Conservation (phyloP, 345 rosid species). For the Rhodomyrtus tomentosa region DNA sequence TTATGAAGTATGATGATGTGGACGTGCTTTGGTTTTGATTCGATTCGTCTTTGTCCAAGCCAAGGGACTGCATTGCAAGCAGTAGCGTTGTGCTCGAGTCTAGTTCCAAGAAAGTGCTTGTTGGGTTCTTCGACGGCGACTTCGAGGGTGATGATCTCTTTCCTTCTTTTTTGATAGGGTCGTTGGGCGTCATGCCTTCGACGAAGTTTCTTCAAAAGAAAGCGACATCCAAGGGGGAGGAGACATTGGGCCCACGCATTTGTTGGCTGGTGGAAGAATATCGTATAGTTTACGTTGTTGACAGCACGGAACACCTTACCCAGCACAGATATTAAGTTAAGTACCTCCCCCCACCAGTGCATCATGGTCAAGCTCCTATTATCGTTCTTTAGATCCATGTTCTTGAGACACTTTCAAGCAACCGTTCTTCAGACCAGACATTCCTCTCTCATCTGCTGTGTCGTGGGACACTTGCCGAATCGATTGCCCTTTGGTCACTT, state of each 20-base stretch:
- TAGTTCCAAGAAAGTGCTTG: neutral
- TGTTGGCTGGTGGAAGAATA: neutral
- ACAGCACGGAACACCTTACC: neutral
- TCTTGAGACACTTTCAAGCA: neutral
- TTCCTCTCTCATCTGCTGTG: neutral
- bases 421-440: neutral
- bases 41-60: neutral
- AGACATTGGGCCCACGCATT: neutral
- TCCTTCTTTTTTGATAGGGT: neutral
- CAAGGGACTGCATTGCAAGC: neutral
- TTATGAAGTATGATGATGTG: neutral
- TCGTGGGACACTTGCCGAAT: neutral
- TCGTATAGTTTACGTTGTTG: neutral
- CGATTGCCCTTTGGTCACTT: neutral
- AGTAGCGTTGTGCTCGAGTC: neutral
- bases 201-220: neutral
- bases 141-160: neutral
- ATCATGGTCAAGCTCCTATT: neutral
- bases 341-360: neutral
- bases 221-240: neutral
- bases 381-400: neutral
- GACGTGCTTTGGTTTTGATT: neutral
- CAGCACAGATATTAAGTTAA: neutral
- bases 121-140: neutral
- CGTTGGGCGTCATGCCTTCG: neutral